Conservation (phyloP, 2,329 filamentous ascomycete genomes). For the Phaeosphaeriaceae sp. region DNA sequence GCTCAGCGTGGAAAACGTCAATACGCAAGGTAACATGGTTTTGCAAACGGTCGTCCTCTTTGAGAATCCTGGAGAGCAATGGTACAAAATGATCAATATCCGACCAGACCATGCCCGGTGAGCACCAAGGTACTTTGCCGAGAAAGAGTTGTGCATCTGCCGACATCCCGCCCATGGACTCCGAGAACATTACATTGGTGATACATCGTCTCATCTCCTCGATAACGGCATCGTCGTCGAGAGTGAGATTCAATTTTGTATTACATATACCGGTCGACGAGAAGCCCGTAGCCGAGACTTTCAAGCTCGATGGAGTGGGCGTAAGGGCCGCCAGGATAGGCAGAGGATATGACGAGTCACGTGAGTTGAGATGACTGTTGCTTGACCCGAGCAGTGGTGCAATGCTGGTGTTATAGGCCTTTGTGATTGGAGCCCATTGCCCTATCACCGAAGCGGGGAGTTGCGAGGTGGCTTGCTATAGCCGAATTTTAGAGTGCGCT, state of each 20-base stretch:
- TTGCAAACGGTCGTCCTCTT: constrained; percentile 12
- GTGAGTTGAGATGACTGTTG: constrained; percentile 19
- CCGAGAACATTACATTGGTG: constrained; percentile 33
- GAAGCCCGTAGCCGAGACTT: constrained; percentile 3
- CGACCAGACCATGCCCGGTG: constrained; percentile 25
- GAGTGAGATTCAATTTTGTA: not conserved
- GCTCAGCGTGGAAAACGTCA: constrained; percentile 37
- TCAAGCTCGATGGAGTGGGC: constrained; percentile 5
- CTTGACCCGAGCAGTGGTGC: constrained; percentile 30
- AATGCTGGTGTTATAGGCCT: constrained; percentile 32
- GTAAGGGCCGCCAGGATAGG: constrained; percentile 21
- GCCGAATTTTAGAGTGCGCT: constrained; percentile 29
- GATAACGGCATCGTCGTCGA: constrained; percentile 27
- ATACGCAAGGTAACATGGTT: constrained; percentile 24
- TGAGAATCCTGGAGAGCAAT: constrained; percentile 28
- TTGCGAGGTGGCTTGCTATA: constrained; percentile 29
- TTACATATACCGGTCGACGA: not conserved
- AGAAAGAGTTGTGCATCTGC: constrained; percentile 37
- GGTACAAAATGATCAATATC: constrained; percentile 35
- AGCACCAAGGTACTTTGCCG: constrained; percentile 31
- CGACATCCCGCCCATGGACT: constrained; percentile 33
- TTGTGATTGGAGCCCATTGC: constrained; percentile 26
- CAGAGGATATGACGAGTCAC: constrained; percentile 7
- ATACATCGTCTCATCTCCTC: constrained; percentile 32
- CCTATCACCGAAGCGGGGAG: constrained; percentile 35